Percentiles rank a stretch among this genome's conserved stretches.
Conservation (phyloP, 768 basidiomycete genomes). For the Tricholomella constricta region DNA sequence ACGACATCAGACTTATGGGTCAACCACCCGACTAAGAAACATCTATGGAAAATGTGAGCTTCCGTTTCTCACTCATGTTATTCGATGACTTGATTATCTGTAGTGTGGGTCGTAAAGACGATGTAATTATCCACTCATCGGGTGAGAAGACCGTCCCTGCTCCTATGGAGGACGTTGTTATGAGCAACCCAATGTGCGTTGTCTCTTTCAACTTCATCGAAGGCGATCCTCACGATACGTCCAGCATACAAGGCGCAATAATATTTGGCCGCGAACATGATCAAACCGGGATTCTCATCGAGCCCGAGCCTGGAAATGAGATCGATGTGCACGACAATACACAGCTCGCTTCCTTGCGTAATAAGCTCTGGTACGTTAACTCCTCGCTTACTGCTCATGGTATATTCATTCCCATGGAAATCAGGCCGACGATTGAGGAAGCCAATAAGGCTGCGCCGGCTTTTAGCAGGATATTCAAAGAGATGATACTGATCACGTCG, state of each 20-base stretch:
- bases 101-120: slow-evolving; percentile 43
- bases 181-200: slow-evolving; percentile 23
- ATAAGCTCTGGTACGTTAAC: slow-evolving; percentile 32
- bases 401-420: background rate
- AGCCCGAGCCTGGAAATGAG: slow-evolving; percentile 16
- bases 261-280: slow-evolving; percentile 40
- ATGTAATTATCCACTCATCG: slow-evolving; percentile 38
- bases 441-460: slow-evolving; percentile 41
- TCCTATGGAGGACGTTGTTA: slow-evolving; percentile 30
- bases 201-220: background rate
- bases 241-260: slow-evolving; percentile 25
- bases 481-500: slow-evolving; percentile 50
- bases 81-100: background rate
- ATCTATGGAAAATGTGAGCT: slow-evolving; percentile 37
- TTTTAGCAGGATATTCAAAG: slow-evolving; percentile 49
- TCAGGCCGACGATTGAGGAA: slow-evolving; percentile 40
- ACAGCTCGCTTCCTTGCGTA: slow-evolving; percentile 26
- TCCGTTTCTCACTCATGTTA: background rate
- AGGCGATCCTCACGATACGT: background rate
- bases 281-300: slow-evolving; percentile 28
- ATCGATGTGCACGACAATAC: slow-evolving; percentile 23
- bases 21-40: slow-evolving; percentile 38
- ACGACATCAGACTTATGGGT: slow-evolving; percentile 39
- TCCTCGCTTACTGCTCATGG: background rate
- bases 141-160: slow-evolving; percentile 39